phyloP scores from a whole-genome alignment of 2,329 filamentous ascomycete species.

The Aureobasidium uvarum region DNA sequence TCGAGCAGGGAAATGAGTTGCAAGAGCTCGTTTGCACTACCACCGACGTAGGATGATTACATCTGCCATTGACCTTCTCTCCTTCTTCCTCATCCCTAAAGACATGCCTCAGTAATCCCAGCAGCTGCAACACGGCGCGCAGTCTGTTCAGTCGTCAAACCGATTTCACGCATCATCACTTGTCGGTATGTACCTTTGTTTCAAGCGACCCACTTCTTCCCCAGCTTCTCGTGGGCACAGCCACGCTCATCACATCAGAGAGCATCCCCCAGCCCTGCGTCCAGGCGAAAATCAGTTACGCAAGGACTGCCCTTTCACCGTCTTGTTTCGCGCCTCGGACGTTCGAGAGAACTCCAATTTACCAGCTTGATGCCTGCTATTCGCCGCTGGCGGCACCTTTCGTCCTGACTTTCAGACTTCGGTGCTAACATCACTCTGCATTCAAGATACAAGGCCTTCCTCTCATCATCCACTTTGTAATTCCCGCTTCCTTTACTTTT shows the following conservation, averaged over 20 bases:
- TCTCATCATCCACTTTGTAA: conserved; percentile 3
- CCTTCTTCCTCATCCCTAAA: neutral
- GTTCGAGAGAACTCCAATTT: conserved; percentile 10
- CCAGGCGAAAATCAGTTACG: conserved; percentile 18
- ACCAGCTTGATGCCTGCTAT: neutral
- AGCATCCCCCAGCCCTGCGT: neutral
- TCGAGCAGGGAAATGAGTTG: conserved; percentile 23
- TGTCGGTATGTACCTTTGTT: conserved; percentile 20
- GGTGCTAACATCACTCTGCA: conserved; percentile 13
- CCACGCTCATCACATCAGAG: conserved; percentile 23
- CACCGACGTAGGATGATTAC: conserved; percentile 9
- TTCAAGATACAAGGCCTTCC: conserved; percentile 14
- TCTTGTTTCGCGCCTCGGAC: conserved; percentile 20
- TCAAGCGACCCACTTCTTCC: conserved; percentile 23
- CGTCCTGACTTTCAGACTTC: neutral
- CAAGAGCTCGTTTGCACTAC: conserved; percentile 23
- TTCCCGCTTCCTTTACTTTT: conserved; percentile 17
- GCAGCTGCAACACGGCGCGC: neutral
- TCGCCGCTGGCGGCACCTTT: conserved; percentile 10
- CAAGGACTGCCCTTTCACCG: neutral
- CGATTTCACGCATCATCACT: conserved; percentile 9
- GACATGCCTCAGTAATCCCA: neutral
- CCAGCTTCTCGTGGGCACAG: conserved; percentile 21
- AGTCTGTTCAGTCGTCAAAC: neutral
- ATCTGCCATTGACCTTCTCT: neutral